Base-by-base conservation (phyloP, 2,329 filamentous ascomycete genomes). In the Scedosporium apiospermum region DNA sequence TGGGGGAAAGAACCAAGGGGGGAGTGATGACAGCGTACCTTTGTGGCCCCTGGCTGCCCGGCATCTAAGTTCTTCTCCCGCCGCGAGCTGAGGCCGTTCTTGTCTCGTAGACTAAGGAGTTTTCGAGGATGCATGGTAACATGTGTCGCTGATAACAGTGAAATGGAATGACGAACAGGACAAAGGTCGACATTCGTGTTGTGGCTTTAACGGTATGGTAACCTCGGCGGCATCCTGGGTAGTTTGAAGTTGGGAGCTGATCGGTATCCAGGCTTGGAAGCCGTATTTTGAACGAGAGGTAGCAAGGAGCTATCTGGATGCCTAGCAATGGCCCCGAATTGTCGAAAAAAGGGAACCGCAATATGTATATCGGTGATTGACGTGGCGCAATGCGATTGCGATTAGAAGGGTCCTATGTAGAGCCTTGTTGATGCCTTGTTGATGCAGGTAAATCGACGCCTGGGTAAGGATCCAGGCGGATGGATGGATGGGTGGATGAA, bases 51-150 rank as follows among this genome's bases (percentile, higher is more conserved):
- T n/a, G 42, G 6, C 26, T 53, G 59, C 6, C 41, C 38, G 27
- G 21, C 2, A 16, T 62, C 53, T 27, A 30, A 21, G 26, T 44
- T 21, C 55, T 62, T 62, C 26, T 62, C 61, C 23, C 82, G 80
- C 63, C 77, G 77, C 67, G 84, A 81, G 44, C 71, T 67, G 64
- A 76, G 78, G 72, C 42, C 55, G 23, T 79, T 80, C 75, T 84
- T 91, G 69, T 90, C 88, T 67, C 88, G 84, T 67, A 88, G 80
- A 73, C 84, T 89, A 64, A 90, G 84, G 72, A 91, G 87, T 69
- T 88, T 86, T 71, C 83, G 86, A 58, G 80, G 80, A 64, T 82
- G 84, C 79, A 84, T 84, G 70, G 67, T 79, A 70, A 65, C 66
- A 60, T 23, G 23, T 23, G 38, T 65, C 55, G 57, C 34, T 12